Evolutionary conservation across 2,329 filamentous ascomycete genomes (phyloP), one percentile per base, ranked within the genome.

Genomic region (Chalaropsis thielavioides): DNA sequence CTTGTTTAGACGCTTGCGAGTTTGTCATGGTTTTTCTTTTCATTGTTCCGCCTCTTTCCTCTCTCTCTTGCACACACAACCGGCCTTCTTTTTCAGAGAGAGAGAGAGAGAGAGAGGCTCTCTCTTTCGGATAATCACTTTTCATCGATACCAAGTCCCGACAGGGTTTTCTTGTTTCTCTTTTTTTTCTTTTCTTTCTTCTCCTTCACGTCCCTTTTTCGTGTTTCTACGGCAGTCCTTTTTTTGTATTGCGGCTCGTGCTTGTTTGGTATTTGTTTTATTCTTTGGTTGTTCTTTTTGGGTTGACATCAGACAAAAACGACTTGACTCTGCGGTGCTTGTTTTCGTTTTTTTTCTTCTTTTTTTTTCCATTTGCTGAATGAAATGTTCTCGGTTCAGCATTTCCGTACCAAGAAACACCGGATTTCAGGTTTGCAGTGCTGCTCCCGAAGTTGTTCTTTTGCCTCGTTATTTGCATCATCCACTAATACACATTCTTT

Each of bases 171-270:
- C 31, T 22, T 49, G 19, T 24, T 61, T 58, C 35, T 62, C 17
- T 19, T 15, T 49, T 58, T 19, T n/a, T 62, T 24, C 19, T 38
- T 35, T 61, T 58, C 31, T 31, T 66, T 46, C 31, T 35, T 62
- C 5, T 49, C 22, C 35, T 35, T 49, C 35, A 43, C 58, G 62
- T 27, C 54, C 65, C 54, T 49, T 63, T 17, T 64, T 17, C 35
- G 35, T 38, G 35, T 8, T 10, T 61, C n/a, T n/a, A n/a, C n/a
- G n/a, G n/a, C n/a, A n/a, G n/a, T 64, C 19, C 46, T 27, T 24
- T 51, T 51, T 51, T 7, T 19, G 19, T 38, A 64, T 66, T 63
- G 31, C 49, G 60, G 27, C 40, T 43, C 40, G n/a, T 27, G 58
- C 44, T 27, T 46, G 38, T 54, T 49, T 60, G 8, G 43, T 19